Percentiles rank a stretch among this genome's conserved stretches.
These are phyloP conservation scores for Pleomassaria siparia DNA, from an alignment of 2,329 filamentous ascomycete genomes.

Conservation along the genomic window DNA sequence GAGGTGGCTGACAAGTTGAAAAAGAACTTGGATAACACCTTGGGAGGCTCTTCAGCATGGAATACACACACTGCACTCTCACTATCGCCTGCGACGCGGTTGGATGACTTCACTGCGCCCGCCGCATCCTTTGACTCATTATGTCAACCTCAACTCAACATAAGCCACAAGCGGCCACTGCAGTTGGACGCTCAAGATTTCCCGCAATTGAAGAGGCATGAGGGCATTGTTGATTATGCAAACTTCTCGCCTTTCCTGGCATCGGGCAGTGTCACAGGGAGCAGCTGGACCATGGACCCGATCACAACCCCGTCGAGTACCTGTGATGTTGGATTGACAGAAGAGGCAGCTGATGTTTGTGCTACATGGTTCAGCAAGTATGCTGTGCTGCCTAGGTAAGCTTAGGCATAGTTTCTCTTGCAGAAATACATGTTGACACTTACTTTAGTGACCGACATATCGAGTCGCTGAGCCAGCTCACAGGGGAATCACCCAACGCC, in stretches of 20 bases:
- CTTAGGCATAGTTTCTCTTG: background rate
- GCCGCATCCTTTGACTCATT: slow-evolving; percentile 26
- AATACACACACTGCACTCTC: slow-evolving; percentile 21
- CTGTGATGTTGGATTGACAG: slow-evolving; percentile 29
- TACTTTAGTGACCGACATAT: slow-evolving; percentile 35
- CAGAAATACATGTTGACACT: background rate
- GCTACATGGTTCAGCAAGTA: slow-evolving; percentile 43
- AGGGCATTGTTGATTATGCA: slow-evolving; percentile 24
- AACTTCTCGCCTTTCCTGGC: slow-evolving; percentile 25
- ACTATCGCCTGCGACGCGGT: slow-evolving; percentile 6
- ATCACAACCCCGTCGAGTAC: slow-evolving; percentile 19
- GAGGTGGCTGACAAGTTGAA: background rate
- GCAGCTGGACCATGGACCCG: slow-evolving; percentile 28
- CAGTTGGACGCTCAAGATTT: slow-evolving; percentile 35
- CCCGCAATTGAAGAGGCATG: slow-evolving; percentile 37
- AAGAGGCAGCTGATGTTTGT: slow-evolving; percentile 42
- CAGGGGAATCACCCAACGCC: slow-evolving; percentile 32
- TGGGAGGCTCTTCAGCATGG: slow-evolving; percentile 26
- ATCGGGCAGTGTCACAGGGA: slow-evolving; percentile 16
- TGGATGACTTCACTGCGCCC: slow-evolving; percentile 27
- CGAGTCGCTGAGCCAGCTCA: slow-evolving; percentile 39
- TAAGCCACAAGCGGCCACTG: slow-evolving; percentile 29
- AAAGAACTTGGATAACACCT: slow-evolving; percentile 38
- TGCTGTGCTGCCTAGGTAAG: slow-evolving; percentile 33
- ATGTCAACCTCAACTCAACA: slow-evolving; percentile 17